Evolutionary conservation across 2,329 filamentous ascomycete species (phyloP).

Genomic region (Xylaria sp.): DNA sequence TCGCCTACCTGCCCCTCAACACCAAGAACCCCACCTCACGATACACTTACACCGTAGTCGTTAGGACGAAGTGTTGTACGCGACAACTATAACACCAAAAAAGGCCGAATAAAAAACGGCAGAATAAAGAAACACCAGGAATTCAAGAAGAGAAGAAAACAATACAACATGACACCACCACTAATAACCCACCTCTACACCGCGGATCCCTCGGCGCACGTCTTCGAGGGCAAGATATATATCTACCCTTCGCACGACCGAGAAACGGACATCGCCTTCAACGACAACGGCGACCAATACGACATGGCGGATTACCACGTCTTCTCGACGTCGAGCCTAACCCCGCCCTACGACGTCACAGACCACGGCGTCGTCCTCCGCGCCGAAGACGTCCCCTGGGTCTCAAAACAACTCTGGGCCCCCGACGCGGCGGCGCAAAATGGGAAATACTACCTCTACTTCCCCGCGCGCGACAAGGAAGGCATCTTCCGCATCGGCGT

Average conservation of each 20-base stretch:
- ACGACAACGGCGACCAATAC: slow-evolving; percentile 88
- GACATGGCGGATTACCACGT: slow-evolving; percentile 89
- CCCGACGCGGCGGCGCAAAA: slow-evolving; percentile 77
- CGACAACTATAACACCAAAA: too few species aligned
- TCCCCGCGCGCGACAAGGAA: slow-evolving; percentile 77
- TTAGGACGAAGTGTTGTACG: not conserved
- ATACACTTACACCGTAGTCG: slow-evolving; percentile 21
- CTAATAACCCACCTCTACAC: slow-evolving; percentile 82
- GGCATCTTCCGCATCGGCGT: slow-evolving; percentile 81
- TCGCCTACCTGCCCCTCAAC: slow-evolving; percentile 40
- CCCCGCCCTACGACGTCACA: slow-evolving; percentile 66
- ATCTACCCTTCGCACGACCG: slow-evolving; percentile 86
- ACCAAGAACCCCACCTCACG: slow-evolving; percentile 45
- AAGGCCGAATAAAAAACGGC: too few species aligned
- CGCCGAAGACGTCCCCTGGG: slow-evolving; percentile 77
- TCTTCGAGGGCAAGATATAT: slow-evolving; percentile 80
- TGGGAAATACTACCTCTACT: slow-evolving; percentile 78
- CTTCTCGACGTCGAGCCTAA: slow-evolving; percentile 66
- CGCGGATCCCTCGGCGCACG: slow-evolving; percentile 82
- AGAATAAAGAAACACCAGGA: slow-evolving; percentile 3
- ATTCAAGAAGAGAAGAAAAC: not conserved
- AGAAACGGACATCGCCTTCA: slow-evolving; percentile 78
- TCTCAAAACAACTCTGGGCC: slow-evolving; percentile 82
- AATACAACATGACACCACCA: slow-evolving; percentile 62
- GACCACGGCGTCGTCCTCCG: slow-evolving; percentile 76